These are phyloP conservation scores for Aspergillus bombycis DNA, from an alignment of 2,329 filamentous ascomycete species.

Conservation along the genomic window DNA sequence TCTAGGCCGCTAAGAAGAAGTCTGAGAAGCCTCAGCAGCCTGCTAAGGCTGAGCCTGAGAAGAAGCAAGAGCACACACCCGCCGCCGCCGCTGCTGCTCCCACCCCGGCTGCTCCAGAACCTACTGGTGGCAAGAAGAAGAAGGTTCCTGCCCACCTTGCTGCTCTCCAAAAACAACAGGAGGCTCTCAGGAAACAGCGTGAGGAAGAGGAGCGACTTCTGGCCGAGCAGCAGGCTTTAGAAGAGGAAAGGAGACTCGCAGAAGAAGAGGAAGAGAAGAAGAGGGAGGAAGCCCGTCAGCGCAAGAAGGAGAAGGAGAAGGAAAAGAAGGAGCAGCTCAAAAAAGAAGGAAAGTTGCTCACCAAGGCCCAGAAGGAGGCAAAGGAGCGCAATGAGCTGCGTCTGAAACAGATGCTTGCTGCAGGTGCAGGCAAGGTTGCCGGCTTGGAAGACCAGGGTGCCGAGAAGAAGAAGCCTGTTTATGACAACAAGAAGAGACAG, in stretches of 20 bases:
- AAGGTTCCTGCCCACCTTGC: conserved; percentile 69
- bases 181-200: conserved; percentile 47
- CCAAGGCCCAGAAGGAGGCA: conserved; percentile 52
- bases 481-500: conserved; percentile 66
- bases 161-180: conserved; percentile 55
- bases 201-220: conserved; percentile 48
- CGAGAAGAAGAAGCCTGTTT: conserved; percentile 76
- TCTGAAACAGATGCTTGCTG: conserved; percentile 53
- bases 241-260: conserved; percentile 40
- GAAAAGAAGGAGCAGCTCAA: conserved; percentile 55
- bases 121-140: conserved; percentile 76
- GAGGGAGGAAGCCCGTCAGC: conserved; percentile 49
- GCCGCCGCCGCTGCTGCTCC: conserved; percentile 43
- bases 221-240: conserved; percentile 45
- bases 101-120: conserved; percentile 34
- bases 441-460: conserved; percentile 49
- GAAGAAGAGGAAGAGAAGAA: conserved; percentile 51
- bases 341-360: conserved; percentile 53
- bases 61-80: conserved; percentile 53
- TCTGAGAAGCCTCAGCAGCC: conserved; percentile 48
- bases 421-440: conserved; percentile 49
- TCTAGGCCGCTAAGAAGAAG: conserved; percentile 83
- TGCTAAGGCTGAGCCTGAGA: conserved; percentile 42
- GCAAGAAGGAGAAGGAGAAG: conserved; percentile 53
- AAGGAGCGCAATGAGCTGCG: conserved; percentile 52